Conservation (phyloP, 164 flowering plant species). For the Aristolochia californica region DNA sequence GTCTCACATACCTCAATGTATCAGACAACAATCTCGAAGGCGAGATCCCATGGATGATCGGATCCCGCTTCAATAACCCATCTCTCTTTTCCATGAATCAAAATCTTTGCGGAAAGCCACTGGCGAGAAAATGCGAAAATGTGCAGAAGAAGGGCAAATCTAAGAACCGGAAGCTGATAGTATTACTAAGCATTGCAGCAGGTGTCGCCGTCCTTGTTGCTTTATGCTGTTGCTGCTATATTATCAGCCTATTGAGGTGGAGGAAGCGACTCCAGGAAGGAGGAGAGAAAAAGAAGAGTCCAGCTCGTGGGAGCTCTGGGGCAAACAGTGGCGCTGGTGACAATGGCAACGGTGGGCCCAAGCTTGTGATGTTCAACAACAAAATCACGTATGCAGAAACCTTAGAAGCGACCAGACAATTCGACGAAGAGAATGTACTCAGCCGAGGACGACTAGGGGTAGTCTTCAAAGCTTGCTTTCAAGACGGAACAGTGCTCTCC, state of each 20-base stretch:
- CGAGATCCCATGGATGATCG: constrained; percentile 54
- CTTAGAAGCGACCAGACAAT: constrained; percentile 71
- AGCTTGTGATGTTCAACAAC: constrained; percentile 72
- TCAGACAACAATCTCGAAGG: constrained; percentile 44
- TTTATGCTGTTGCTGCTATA: constrained; percentile 55
- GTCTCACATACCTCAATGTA: constrained; percentile 32
- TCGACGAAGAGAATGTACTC: constrained; percentile 82
- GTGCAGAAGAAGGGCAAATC: constrained; percentile 8
- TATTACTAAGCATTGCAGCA: constrained; percentile 34
- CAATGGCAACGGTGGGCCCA: constrained; percentile 50
- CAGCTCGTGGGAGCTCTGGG: constrained; percentile 43
- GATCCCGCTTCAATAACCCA: constrained; percentile 46
- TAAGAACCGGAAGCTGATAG: constrained; percentile 39
- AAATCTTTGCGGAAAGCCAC: constrained; percentile 62
- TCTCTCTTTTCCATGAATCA: constrained; percentile 40
- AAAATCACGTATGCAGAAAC: constrained; percentile 70
- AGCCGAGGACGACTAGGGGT: constrained; percentile 61
- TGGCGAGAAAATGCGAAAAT: constrained; percentile 30
- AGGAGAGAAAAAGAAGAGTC: constrained; percentile 69
- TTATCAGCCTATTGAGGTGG: constrained; percentile 49
- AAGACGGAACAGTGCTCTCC: constrained; percentile 74
- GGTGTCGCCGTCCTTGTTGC: constrained; percentile 36
- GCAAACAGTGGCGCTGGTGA: constrained; percentile 51
- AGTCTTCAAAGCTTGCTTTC: constrained; percentile 65
- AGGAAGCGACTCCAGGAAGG: constrained; percentile 35